Evolutionary conservation across 2,329 filamentous ascomycete species (phyloP), one percentile per base, ranked within the genome.

Genomic region (Ophiocordyceps robertsii): DNA sequence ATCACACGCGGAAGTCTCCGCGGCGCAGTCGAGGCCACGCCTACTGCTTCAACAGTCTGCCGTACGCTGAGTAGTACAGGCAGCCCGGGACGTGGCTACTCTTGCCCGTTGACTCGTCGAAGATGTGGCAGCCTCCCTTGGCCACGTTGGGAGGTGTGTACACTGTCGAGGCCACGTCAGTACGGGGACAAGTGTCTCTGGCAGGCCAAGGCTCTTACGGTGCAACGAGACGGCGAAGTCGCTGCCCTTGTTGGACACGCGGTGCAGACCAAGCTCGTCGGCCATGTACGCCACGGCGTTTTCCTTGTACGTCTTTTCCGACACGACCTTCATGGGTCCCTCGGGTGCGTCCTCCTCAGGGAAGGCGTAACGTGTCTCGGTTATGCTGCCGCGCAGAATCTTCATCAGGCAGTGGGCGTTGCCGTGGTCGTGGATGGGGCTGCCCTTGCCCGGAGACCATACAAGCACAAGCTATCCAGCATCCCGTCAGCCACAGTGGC

Each of bases 331-430:
- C 61, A 84, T 79, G 3, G 80, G 77, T 6, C 67, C 66, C 39
- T 71, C 65, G 39, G 69, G 62, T 39, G 62, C 59, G 29, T 53
- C 48, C 19, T 59, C 58, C 39, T 68, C 57, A 1, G 88, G 88
- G 65, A 84, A 88, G 41, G 73, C 72, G 61, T 86, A 95, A 46
- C 85, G 75, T 16, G 84, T 89, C 66, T 95, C 89, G 52, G 78
- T 84, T 46, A 95, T 67, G 47, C 70, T 73, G 38, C 89, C 89
- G 51, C 78, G 79, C 48, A 95, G 73, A 50, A 90, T 80, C 69
- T 82, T 94, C 86, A 95, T 95, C 52, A 95, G 69, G 63, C 89
- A 95, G 60, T 95, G 89, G 33, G 88, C 85, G 47, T 90, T 85
- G 56, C 81, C 82, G 61, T 87, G 83, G 59, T 95, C 89, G 58